Evolutionary conservation across 2,329 filamentous ascomycete genomes (phyloP), one percentile per base, ranked within the genome.

Genomic region (Tolypocladium ophioglossoides): DNA sequence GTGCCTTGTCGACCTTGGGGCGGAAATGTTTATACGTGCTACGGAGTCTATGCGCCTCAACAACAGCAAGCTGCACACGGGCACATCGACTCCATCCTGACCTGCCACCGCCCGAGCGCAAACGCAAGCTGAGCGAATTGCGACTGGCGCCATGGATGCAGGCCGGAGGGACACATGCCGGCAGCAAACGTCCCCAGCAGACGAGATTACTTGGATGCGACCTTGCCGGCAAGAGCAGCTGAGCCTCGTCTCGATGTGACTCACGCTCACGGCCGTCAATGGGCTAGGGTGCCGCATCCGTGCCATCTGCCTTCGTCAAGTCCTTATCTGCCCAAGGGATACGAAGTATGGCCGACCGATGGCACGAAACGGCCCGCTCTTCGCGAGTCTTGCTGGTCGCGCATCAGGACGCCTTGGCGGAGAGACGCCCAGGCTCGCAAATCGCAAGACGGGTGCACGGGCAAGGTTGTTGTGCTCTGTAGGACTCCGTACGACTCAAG

Each of bases 401-500:
- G 24, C 40, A 46, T 46, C 41, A 46, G 41, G 41, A 24, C 30
- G 22, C 12, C 40, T 16, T 16, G 14, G 12, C 4, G 22, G 4
- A 41, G 2, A 22, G 11, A 6, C 40, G 22, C 12, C 20, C 12
- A 16, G 11, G 40, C 11, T 44, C 16, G 12, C 40, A 44, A 16
- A 41, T 14, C 4, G 20, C 20, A 14, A 16, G 39, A 41, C 11
- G 18, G 18, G 20, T 41, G n/a, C 10, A 41, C 1, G 39, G n/a
- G 14, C n/a, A 24, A 8, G 40, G 12, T 16, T 44, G 22, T 18
- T 9, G 5, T 18, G 24, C 40, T 18, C 16, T 24, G 40, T 44
- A 16, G 12, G 0, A 24, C 30, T 12, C 9, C 1, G 68, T 38
- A 50, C 48, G n/a, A 50, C 20, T 34, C 48, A 38, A 22, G 48